These are phyloP conservation scores for Albatrellus sp. DNA, from an alignment of 1,284 basidiomycete genomes.

Conservation along the genomic window DNA sequence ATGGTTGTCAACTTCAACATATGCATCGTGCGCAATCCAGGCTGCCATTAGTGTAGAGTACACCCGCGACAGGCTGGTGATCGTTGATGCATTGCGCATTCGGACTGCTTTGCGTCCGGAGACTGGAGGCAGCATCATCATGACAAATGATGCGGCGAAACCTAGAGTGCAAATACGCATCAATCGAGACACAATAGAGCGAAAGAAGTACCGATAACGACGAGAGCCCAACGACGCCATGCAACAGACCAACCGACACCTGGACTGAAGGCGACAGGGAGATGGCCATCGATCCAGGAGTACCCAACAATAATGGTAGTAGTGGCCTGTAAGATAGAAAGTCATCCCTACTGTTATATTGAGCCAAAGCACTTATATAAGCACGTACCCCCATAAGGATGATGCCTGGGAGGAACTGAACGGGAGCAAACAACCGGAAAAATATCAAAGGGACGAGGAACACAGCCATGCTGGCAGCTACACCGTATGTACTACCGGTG, in stretches of 20 bases:
- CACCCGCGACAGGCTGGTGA: slow-evolving; percentile 25
- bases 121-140: slow-evolving; percentile 38
- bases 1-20: slow-evolving; percentile 1
- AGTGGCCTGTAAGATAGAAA: slow-evolving; percentile 21
- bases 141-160: slow-evolving; percentile 30
- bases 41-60: slow-evolving; percentile 31
- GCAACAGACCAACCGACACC: slow-evolving; percentile 43
- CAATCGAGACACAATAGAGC: not conserved
- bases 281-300: slow-evolving; percentile 48
- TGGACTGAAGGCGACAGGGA: slow-evolving; percentile 29
- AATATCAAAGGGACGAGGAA: slow-evolving; percentile 43
- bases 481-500: slow-evolving; percentile 44
- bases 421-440: slow-evolving; percentile 36
- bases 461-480: slow-evolving; percentile 38
- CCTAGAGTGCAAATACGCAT: slow-evolving; percentile 16
- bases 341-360: not conserved
- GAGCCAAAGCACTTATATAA: not conserved
- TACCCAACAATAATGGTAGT: slow-evolving; percentile 40
- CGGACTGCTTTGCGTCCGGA: slow-evolving; percentile 37
- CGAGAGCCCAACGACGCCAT: slow-evolving; percentile 36
- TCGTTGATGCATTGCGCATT: slow-evolving; percentile 28
- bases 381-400: slow-evolving; percentile 25
- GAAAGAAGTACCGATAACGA: slow-evolving; percentile 27
- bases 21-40: slow-evolving; percentile 27
- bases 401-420: slow-evolving; percentile 24